Evolutionary conservation across 495 filamentous ascomycete species (phyloP).

Genomic region (Massariosphaeria phaeospora): DNA sequence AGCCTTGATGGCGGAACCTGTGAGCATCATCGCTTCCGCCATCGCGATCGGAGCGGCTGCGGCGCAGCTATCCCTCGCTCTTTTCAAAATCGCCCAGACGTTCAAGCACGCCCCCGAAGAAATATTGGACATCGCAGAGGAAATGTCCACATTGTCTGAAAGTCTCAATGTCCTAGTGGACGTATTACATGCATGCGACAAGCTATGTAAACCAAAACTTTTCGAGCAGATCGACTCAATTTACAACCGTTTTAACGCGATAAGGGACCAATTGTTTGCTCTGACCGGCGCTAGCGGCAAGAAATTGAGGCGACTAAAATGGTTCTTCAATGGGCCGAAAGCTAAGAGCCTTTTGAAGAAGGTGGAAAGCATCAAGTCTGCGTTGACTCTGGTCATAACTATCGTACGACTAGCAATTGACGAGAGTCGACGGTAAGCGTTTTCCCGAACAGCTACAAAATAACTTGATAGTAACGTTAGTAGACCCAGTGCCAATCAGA

Average conservation of each 20-base stretch:
- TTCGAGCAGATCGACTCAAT: background rate
- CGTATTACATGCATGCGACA: background rate
- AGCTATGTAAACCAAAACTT: background rate
- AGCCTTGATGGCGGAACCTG: background rate
- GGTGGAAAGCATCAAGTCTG: constrained; percentile 3
- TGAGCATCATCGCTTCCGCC: background rate
- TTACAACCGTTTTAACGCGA: background rate
- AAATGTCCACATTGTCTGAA: background rate
- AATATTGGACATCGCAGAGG: background rate
- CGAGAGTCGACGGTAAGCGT: background rate
- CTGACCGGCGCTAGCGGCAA: background rate
- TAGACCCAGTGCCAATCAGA: background rate
- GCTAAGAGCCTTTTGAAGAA: constrained; percentile 1
- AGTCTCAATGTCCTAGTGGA: background rate
- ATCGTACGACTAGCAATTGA: constrained; percentile 1
- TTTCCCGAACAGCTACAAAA: too few relatives aligned
- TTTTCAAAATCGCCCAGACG: background rate
- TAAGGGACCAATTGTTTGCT: background rate
- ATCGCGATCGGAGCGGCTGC: background rate
- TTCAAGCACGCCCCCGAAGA: background rate
- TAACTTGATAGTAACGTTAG: too few relatives aligned
- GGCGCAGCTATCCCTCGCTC: background rate
- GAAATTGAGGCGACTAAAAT: background rate
- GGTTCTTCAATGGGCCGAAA: constrained; percentile 6
- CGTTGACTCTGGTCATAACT: background rate